A percentile compares a stretch with the other conserved stretches of the same genome.
Conservation (phyloP, 1,139 yeast species). For the Geotrichum macrosporum region DNA sequence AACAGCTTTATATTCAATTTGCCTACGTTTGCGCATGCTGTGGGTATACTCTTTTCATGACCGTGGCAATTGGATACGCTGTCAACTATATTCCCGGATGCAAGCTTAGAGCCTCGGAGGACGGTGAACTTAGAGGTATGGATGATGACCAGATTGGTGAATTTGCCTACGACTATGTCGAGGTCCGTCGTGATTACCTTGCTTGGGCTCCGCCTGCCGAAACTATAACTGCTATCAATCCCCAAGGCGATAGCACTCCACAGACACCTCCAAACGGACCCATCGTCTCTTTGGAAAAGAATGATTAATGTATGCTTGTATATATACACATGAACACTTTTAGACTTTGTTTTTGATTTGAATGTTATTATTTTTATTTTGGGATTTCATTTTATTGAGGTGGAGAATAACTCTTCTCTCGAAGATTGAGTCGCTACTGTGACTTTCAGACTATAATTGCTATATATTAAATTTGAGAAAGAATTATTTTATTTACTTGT, state of each 20-base stretch:
- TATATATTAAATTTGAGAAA: no score
- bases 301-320: no score
- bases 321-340: no score
- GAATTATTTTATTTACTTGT: no score
- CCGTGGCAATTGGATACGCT: conserved; percentile 69
- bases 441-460: no score
- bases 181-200: conserved; percentile 6
- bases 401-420: no score
- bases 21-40: conserved; percentile 72
- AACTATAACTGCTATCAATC: conserved; percentile 10
- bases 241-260: conserved; percentile 7
- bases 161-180: conserved; percentile 15
- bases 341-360: no score
- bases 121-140: conserved; percentile 82
- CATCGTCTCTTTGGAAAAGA: conserved; percentile 6
- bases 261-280: no score
- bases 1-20: conserved; percentile 83
- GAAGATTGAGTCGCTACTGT: no score
- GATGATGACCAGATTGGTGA: conserved; percentile 46
- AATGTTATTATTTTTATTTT: no score
- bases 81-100: conserved; percentile 79
- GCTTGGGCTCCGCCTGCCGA: conserved; percentile 9
- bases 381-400: no score
- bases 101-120: conserved; percentile 71
- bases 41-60: conserved; percentile 71